phyloP scores from a whole-genome alignment of 2,329 filamentous ascomycete species.

The Stemphylium vesicarium region DNA sequence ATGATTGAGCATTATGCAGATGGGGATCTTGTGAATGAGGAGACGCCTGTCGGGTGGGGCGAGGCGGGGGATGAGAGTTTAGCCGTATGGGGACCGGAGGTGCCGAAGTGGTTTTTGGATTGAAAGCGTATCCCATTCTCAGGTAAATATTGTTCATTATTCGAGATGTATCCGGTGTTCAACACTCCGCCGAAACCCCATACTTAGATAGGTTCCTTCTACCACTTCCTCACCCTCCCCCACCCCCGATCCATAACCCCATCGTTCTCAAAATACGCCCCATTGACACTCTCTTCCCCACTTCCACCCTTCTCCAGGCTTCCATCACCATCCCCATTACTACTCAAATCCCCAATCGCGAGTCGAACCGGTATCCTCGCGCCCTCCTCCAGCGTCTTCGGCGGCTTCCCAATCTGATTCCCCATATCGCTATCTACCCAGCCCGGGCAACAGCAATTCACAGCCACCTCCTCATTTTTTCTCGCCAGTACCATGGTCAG shows the following conservation, averaged over 20 bases:
- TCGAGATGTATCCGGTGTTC: not conserved
- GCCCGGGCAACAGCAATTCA: constrained; percentile 30
- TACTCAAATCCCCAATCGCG: constrained; percentile 22
- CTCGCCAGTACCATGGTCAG: constrained; percentile 23
- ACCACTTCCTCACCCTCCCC: constrained; percentile 22
- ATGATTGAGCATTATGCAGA: constrained; percentile 76
- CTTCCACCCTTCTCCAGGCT: not conserved
- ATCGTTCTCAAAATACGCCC: constrained; percentile 23
- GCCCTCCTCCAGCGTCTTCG: constrained; percentile 27
- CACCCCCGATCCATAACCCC: constrained; percentile 15
- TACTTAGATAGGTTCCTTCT: not conserved
- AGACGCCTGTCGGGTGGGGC: constrained; percentile 56
- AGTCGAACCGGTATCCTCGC: constrained; percentile 19
- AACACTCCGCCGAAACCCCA: not conserved
- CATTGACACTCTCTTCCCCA: constrained; percentile 14
- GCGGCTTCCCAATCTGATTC: constrained; percentile 20
- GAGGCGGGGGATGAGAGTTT: constrained; percentile 51
- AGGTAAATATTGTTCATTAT: too few relatives aligned
- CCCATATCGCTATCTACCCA: constrained; percentile 36
- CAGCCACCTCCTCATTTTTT: constrained; percentile 6
- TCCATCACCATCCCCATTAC: constrained; percentile 13
- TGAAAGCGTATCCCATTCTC: not conserved
- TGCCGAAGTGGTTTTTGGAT: constrained; percentile 48
- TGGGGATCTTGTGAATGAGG: constrained; percentile 68
- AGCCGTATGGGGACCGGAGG: constrained; percentile 53